Evolutionary conservation across 2,329 filamentous ascomycete species (phyloP).

Genomic region (Mycocentrospora acerina): DNA sequence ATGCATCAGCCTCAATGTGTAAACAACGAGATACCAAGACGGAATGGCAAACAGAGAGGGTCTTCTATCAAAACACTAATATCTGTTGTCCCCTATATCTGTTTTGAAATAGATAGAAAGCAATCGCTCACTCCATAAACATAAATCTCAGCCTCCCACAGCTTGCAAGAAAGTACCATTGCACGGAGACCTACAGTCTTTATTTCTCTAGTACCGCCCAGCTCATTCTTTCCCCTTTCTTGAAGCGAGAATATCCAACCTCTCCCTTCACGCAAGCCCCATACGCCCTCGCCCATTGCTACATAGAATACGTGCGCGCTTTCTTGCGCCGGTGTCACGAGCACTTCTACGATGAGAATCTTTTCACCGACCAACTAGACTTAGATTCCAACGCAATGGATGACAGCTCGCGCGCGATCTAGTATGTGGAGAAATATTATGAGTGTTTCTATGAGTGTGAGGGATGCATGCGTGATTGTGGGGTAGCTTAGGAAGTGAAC

Average conservation of each 20-base stretch:
- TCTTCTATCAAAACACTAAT: no score
- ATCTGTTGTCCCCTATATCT: no score
- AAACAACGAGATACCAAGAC: no score
- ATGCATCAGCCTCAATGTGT: no score
- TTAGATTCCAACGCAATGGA: slow-evolving; percentile 15
- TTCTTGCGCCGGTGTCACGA: slow-evolving; percentile 10
- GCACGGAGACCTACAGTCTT: no score
- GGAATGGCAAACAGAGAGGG: no score
- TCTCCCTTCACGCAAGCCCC: slow-evolving; percentile 12
- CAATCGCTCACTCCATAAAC: no score
- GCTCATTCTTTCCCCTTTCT: no score
- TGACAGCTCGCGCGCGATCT: slow-evolving; percentile 19
- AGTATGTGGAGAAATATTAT: slow-evolving; percentile 24
- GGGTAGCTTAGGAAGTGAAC: slow-evolving; percentile 10
- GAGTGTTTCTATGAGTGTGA: slow-evolving; percentile 24
- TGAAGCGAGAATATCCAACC: slow-evolving; percentile 8
- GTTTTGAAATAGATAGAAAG: no score
- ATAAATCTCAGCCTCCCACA: no score
- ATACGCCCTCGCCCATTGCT: slow-evolving; percentile 23
- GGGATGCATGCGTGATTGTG: slow-evolving; percentile 19
- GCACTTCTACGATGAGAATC: slow-evolving; percentile 18
- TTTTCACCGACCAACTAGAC: slow-evolving; percentile 24
- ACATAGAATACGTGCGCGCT: slow-evolving; percentile 20
- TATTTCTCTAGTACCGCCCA: no score
- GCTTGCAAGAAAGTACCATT: no score